Evolutionary conservation across 179 eudicot genomes (phyloP).

Genomic region (Sideroxylon spinosum): DNA sequence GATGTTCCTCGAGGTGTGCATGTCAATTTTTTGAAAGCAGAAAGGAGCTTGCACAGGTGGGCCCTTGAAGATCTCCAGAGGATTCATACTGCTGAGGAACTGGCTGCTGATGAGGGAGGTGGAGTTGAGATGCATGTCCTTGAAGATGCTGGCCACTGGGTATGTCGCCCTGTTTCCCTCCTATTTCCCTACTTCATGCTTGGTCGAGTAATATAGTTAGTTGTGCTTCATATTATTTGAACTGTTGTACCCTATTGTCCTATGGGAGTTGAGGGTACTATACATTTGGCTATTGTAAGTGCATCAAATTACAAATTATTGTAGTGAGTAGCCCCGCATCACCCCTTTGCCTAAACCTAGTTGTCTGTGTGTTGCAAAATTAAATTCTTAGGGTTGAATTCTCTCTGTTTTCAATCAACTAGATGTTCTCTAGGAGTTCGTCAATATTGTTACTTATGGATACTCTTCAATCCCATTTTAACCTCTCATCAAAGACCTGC

Average conservation of each 20-base stretch:
- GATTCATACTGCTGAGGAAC: constrained; percentile 88
- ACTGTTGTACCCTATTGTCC: background rate
- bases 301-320: constrained; percentile 1
- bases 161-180: constrained; percentile 26
- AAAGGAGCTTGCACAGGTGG: constrained; percentile 93
- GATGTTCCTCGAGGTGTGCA: constrained; percentile 93
- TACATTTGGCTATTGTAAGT: background rate
- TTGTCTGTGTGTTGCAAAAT: background rate
- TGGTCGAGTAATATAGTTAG: background rate
- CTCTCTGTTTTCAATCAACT: background rate
- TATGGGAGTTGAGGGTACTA: background rate
- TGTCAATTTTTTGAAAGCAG: constrained; percentile 87
- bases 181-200: background rate
- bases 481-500: no score
- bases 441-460: no score
- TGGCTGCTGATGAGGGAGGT: constrained; percentile 75
- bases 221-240: background rate
- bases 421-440: no score
- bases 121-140: constrained; percentile 97
- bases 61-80: constrained; percentile 83
- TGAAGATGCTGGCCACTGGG: constrained; percentile 99
- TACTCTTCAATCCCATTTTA: no score
- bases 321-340: background rate
- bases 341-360: background rate
- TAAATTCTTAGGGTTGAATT: background rate